Percentiles rank a stretch among this genome's conserved stretches.
phyloP scores from a whole-genome alignment of 2,329 filamentous ascomycete genomes.

The Lachnellula arida region DNA sequence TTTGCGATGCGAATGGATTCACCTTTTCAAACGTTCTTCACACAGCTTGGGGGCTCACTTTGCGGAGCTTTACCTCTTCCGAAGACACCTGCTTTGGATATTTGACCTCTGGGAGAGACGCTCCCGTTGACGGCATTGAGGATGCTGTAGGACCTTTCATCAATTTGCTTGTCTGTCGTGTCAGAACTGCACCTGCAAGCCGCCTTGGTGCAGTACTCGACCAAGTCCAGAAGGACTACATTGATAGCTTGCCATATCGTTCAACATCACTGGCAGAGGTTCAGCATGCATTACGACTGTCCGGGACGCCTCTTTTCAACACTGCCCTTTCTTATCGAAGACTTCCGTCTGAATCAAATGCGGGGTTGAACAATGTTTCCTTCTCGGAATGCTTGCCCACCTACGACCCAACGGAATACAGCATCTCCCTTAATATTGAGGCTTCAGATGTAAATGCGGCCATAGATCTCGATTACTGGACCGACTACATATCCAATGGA shows the following conservation, averaged over 20 bases:
- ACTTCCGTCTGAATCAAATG: background rate
- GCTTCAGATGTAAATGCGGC: slow-evolving; percentile 34
- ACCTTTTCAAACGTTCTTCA: slow-evolving; percentile 36
- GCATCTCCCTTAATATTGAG: slow-evolving; percentile 37
- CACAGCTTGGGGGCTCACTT: slow-evolving; percentile 35
- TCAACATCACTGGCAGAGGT: slow-evolving; percentile 40
- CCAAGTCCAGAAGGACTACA: slow-evolving; percentile 29
- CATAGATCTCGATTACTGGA: slow-evolving; percentile 39
- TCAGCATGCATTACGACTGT: slow-evolving; percentile 23
- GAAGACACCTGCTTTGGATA: slow-evolving; percentile 35
- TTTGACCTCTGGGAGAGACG: slow-evolving; percentile 39
- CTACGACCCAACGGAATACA: slow-evolving; percentile 38
- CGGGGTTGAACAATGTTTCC: background rate
- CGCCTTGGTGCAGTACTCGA: slow-evolving; percentile 27
- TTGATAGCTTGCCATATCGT: slow-evolving; percentile 29
- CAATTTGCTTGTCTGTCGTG: slow-evolving; percentile 33
- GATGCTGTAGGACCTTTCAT: slow-evolving; percentile 42
- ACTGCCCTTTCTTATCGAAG: slow-evolving; percentile 13
- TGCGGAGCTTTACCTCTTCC: slow-evolving; percentile 35
- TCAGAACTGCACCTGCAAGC: slow-evolving; percentile 6
- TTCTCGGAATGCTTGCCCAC: slow-evolving; percentile 34
- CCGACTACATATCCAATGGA: slow-evolving; percentile 34
- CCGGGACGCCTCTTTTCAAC: slow-evolving; percentile 13
- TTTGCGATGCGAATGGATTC: slow-evolving; percentile 35
- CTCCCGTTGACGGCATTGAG: slow-evolving; percentile 40